A percentile compares a stretch with the other conserved stretches of the same genome.
phyloP scores from a whole-genome alignment of 192 early-diverging fungal genomes.

The Obelidium mucronatum region DNA sequence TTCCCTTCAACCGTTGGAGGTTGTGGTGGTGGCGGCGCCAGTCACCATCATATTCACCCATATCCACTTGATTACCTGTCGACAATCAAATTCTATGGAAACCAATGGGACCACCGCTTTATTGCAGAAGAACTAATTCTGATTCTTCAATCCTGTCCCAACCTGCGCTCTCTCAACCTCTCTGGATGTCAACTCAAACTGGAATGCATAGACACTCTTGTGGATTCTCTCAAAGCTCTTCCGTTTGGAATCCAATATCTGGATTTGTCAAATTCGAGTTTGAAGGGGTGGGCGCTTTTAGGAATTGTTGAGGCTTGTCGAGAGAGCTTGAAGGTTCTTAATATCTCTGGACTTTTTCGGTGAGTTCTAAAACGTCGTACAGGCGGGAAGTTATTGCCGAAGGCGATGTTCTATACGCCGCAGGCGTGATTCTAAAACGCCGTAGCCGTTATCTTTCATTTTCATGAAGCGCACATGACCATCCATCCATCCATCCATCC shows the following conservation, averaged over 20 bases:
- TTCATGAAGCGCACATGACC: no score
- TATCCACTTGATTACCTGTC: not conserved
- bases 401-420: no score
- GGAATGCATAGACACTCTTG: not conserved
- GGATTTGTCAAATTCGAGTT: not conserved
- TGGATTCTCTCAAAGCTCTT: not conserved
- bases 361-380: no score
- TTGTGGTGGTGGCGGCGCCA: not conserved
- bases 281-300: conserved; percentile 10
- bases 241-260: not conserved
- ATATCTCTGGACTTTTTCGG: conserved; percentile 4
- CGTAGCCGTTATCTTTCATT: no score
- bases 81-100: conserved; percentile 1
- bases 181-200: conserved; percentile 6
- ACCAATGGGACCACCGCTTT: conserved; percentile 11
- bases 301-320: conserved; percentile 7
- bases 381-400: no score
- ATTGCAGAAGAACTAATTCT: conserved; percentile 3
- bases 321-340: not conserved
- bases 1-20: not conserved
- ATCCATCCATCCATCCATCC: no score
- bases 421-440: no score
- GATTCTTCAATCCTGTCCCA: not conserved
- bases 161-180: conserved; percentile 1
- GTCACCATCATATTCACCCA: not conserved